Base-by-base conservation (phyloP, 441 rosid species). In the Metrosideros polymorpha region DNA sequence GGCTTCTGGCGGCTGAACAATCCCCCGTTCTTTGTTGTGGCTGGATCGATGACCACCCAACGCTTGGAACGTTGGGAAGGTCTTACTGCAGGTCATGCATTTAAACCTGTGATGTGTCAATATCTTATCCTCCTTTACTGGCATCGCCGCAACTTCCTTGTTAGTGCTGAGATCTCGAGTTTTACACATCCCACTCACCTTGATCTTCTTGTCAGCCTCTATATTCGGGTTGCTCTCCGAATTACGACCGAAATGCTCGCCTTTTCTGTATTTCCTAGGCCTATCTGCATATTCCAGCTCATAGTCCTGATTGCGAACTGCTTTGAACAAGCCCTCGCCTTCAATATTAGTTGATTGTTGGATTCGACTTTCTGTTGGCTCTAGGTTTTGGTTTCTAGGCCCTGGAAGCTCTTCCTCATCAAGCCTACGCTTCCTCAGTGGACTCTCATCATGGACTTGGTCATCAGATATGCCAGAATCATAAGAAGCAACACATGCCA, bases 21-120 rank as follows among this genome's bases (percentile, higher is more conserved):
- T 49, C 42, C 77, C 84, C 55, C 84, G 55, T 19, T 87, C 88
- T 56, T 83, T 87, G 86, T 83, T 87, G 77, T 87, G 88, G 88
- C 85, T 84, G 56, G 88, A 87, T 71, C 88, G 83, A 77, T 84
- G 88, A 27, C 88, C 88, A 19, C 88, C 88, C 35, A 84, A 49
- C 2, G 88, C 86, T 77, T 84, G 86, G 86, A 87, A 87, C 19
- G 86, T 71, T 10, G 82, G 86, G 83, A 87, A 84, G 66, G 43
- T 77, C 50, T 56, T 87, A n/a, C 49, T 45, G 4, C 86, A 84
- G 47, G 86, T 84, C 61, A 19, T 75, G 84, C 88, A 87, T 53
- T 54, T 52, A 45, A 71, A 87, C 86, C 50, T 54, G 45, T 29
- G 19, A 54, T 35, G 47, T 47, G 57, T 66, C 59, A 15, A 12